Conservation (phyloP, 352 stramenopile species). For the Pythium myriotylum region DNA sequence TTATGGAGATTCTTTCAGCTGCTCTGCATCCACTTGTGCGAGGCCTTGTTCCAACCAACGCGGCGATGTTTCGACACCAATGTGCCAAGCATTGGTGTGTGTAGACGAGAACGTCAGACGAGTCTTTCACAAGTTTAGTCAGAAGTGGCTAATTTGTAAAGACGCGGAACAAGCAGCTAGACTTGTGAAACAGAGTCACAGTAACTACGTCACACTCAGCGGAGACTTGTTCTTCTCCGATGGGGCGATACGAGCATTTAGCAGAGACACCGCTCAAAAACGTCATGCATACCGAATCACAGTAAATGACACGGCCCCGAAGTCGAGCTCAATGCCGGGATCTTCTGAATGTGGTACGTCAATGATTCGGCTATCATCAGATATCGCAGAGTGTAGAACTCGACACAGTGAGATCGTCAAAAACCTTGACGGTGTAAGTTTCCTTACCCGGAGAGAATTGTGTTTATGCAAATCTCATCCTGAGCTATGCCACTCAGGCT, state of each 20-base stretch:
- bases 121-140: conserved; percentile 28
- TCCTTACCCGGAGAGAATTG: no score
- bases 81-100: conserved; percentile 25
- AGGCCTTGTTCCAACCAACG: not conserved
- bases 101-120: conserved; percentile 8
- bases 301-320: no score
- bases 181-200: not conserved
- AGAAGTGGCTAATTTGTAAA: conserved; percentile 27
- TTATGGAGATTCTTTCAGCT: conserved; percentile 7
- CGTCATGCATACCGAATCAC: not conserved
- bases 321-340: not conserved
- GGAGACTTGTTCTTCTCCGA: conserved; percentile 35
- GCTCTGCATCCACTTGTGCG: conserved; percentile 5
- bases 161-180: conserved; percentile 18
- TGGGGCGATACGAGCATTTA: conserved; percentile 31
- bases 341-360: not conserved
- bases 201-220: conserved; percentile 30
- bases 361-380: not conserved
- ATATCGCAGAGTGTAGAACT: no score
- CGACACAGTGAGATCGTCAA: no score
- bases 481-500: no score
- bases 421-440: no score
- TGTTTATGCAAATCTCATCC: no score
- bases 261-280: not conserved
- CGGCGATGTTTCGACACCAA: conserved; percentile 5